Evolutionary conservation across 805 yeast genomes (phyloP), one percentile per base, ranked within the genome.

Genomic region (Monosporozyma servazzii): DNA sequence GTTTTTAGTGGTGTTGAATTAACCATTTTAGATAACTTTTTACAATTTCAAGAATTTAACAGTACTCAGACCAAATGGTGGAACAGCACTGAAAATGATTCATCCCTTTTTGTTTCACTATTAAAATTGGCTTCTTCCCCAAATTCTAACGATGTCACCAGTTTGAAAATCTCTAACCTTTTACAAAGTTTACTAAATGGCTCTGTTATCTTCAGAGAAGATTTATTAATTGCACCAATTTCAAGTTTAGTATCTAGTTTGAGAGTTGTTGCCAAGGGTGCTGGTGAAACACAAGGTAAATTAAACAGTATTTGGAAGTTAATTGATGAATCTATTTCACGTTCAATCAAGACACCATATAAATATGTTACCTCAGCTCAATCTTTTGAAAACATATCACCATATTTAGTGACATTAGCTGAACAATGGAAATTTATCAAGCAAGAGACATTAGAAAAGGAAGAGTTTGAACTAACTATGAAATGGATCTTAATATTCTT

Each of bases 321-420:
- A 30, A 55, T 91, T 6, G 96, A 91, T 62, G 93, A 90, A 64
- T 71, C 88, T 0, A 74, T 88, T 30, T 73, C 88, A 1, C 76
- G 96, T 55, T 75, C 83, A 54, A 76, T 84, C 37, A 76, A 79
- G 54, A 68, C 88, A 0, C 97, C 98, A 0, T 93, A 85, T 69
- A 88, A 86, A 62, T 91, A 89, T 58, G 76, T 88, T 49, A 97
- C 91, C 62, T 54, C 65, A 49, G 73, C 80, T 2, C 66, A 64
- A 29, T 51, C 56, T 0, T 59, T 60, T n/a, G 53, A 58, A 0
- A 58, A 61, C 29, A 58, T 80, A 13, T 81, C 88, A 52, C 86
- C 88, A 0, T 75, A 84, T 48, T 57, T 75, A 1, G 71, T 80
- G 13, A 75, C 83, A 0, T 57, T 83, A 3, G 65, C 80, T 45